Conservation (phyloP, 1,139 yeast species). For the Saccharomyces hybrid region DNA sequence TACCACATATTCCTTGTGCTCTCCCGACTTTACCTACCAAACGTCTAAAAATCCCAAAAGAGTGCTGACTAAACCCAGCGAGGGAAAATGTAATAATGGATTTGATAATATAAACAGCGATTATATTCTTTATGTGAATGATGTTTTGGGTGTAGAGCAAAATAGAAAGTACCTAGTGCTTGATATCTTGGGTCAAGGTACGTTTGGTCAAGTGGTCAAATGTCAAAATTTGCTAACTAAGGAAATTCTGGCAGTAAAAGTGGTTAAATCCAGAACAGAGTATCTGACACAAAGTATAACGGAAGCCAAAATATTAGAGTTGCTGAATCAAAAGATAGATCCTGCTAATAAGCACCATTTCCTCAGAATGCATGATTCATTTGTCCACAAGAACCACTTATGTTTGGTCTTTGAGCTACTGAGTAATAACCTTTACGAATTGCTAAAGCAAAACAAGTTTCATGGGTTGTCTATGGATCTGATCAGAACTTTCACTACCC, state of each 20-base stretch:
- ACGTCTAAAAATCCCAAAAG: slow-evolving; percentile 83
- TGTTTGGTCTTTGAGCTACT: slow-evolving; percentile 88
- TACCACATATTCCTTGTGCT: slow-evolving; percentile 78
- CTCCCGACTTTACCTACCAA: slow-evolving; percentile 79
- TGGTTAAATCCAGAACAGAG: slow-evolving; percentile 87
- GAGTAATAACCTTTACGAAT: slow-evolving; percentile 82
- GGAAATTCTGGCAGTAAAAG: slow-evolving; percentile 89
- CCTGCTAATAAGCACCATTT: slow-evolving; percentile 65
- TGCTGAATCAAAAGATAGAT: slow-evolving; percentile 66
- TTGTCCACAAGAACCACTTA: slow-evolving; percentile 85
- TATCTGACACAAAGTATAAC: slow-evolving; percentile 86
- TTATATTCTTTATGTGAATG: slow-evolving; percentile 89
- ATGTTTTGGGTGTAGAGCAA: slow-evolving; percentile 82
- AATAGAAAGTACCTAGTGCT: slow-evolving; percentile 81
- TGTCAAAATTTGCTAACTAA: slow-evolving; percentile 88
- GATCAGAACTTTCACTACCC: slow-evolving; percentile 71
- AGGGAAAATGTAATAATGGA: slow-evolving; percentile 75
- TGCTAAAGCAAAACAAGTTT: slow-evolving; percentile 88
- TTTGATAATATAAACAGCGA: slow-evolving; percentile 84
- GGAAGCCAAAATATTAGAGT: slow-evolving; percentile 81
- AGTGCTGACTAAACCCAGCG: slow-evolving; percentile 87
- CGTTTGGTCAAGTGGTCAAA: slow-evolving; percentile 97
- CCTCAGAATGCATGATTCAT: slow-evolving; percentile 74
- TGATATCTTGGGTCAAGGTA: slow-evolving; percentile 91
- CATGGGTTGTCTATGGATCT: slow-evolving; percentile 80